Percentiles rank a stretch among this genome's conserved stretches.
These are phyloP conservation scores for Erucastrum elatum DNA, from an alignment of 345 rosid species.

Conservation along the genomic window DNA sequence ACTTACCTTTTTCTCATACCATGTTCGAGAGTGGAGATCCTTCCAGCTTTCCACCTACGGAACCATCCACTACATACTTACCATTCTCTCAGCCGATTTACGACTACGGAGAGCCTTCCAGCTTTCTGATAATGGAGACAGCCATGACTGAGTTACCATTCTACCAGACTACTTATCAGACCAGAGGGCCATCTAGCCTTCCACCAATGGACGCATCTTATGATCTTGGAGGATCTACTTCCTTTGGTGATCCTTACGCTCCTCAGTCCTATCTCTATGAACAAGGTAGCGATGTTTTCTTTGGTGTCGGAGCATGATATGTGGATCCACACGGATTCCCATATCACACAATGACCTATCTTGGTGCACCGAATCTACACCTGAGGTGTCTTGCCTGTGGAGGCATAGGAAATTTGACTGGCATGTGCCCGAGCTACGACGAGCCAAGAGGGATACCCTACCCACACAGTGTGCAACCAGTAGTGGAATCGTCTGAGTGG, in stretches of 20 bases:
- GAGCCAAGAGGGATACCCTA: neutral
- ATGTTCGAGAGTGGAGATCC: too few relatives aligned
- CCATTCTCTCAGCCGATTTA: too few relatives aligned
- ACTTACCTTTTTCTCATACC: too few relatives aligned
- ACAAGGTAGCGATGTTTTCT: neutral
- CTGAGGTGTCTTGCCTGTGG: neutral
- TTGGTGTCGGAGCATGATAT: neutral
- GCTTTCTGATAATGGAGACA: too few relatives aligned
- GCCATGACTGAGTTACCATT: too few relatives aligned
- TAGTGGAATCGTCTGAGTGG: neutral
- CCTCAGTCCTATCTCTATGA: neutral
- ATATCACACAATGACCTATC: neutral
- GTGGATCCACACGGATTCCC: neutral
- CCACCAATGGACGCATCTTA: too few relatives aligned
- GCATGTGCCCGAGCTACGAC: neutral
- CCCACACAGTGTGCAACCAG: neutral
- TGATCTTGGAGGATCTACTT: too few relatives aligned
- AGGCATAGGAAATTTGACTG: neutral
- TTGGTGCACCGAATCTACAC: neutral
- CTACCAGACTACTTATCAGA: too few relatives aligned
- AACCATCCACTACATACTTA: too few relatives aligned
- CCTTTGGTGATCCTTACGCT: neutral
- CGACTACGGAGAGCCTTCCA: too few relatives aligned
- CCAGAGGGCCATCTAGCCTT: too few relatives aligned
- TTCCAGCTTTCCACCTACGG: too few relatives aligned